Base-by-base conservation (phyloP, 2,329 filamentous ascomycete species). In the Pseudogymnoascus sp. region DNA sequence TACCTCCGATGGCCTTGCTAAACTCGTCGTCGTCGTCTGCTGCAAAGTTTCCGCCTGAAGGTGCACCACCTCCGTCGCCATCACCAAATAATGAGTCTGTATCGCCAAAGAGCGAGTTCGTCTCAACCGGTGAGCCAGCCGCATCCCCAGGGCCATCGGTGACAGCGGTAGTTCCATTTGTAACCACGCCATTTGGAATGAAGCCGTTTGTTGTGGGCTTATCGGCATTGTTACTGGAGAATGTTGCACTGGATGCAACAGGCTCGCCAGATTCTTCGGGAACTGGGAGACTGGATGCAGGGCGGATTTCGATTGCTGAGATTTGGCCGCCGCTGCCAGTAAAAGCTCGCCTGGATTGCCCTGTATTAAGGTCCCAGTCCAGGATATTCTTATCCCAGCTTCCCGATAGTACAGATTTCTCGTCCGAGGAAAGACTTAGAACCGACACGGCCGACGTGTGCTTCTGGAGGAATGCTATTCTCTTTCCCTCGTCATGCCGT, bases 371-470 rank as follows among this genome's bases (percentile, higher is more conserved):
- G 72, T 97, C 94, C 94, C 94, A 99, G 71, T 97, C 92, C 60
- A 92, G 83, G 0, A 97, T 87, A 16, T 84, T 89, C 76, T 96
- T 97, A 74, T 99, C 94, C 94, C 94, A 99, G 72, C 92, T 93
- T 3, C 94, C 94, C 35, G 92, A 97, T 7, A 99, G 75, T 3
- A 97, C 84, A 38, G 88, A 92, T 69, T 82, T 87, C 76, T 99
- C 94, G 67, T 97, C 92, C 4, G 88, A 85, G 0, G 90, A 85
- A 11, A 99, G 77, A 8, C 84, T 87, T 62, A 99, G 76, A 4
- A 95, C 90, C 18, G 92, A 96, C 16, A 99, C 94, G 0, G 94
- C 93, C 54, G 92, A 96, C 1, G 86, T 91, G 72, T 99, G 94
- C 66, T 88, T 85, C 64, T 88, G 86, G 20, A 99, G 78, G 35